Percentiles rank a stretch among this genome's conserved stretches.
These are phyloP conservation scores for Teratosphaeriaceae sp. DNA, from an alignment of 2,329 filamentous ascomycete species.

Conservation along the genomic window DNA sequence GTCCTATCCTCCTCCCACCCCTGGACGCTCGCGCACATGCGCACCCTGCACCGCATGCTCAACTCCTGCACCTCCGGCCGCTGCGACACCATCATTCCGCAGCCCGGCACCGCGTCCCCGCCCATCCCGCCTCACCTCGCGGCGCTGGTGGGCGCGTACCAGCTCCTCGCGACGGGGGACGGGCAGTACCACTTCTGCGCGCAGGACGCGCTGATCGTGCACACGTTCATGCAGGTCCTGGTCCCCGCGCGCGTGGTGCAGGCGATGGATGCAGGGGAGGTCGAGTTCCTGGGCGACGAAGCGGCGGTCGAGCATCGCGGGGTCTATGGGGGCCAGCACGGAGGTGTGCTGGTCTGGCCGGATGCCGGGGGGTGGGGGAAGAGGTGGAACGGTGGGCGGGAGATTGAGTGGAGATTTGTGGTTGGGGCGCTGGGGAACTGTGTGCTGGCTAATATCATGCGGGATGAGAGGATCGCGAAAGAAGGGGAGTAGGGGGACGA, in stretches of 20 bases:
- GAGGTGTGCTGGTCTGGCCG: slow-evolving; percentile 13
- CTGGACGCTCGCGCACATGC: slow-evolving; percentile 31
- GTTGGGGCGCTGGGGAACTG: slow-evolving; percentile 17
- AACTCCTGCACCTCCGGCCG: slow-evolving; percentile 24
- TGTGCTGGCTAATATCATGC: slow-evolving; percentile 6
- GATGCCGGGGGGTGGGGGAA: slow-evolving; percentile 2
- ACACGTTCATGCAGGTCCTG: slow-evolving; percentile 26
- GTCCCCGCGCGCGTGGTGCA: slow-evolving; percentile 15
- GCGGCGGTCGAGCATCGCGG: slow-evolving; percentile 17
- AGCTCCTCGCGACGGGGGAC: slow-evolving; percentile 13
- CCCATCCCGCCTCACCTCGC: slow-evolving; percentile 17
- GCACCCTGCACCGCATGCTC: slow-evolving; percentile 31
- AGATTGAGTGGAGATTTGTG: slow-evolving; percentile 15
- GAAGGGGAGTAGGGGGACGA: too few species aligned
- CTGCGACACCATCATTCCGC: slow-evolving; percentile 24
- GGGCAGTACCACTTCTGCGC: slow-evolving; percentile 18
- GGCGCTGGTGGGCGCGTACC: slow-evolving; percentile 11
- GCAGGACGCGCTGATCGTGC: slow-evolving; percentile 24
- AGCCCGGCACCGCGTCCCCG: slow-evolving; percentile 6
- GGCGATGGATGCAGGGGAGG: slow-evolving; percentile 23
- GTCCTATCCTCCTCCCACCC: slow-evolving; percentile 25
- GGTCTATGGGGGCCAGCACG: slow-evolving; percentile 13
- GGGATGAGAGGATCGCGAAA: too few species aligned
- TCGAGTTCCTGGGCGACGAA: slow-evolving; percentile 25
- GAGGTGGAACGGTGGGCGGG: slow-evolving; percentile 7